phyloP scores from a whole-genome alignment of 352 stramenopile genomes.

The Phytophthora cryptogea region DNA sequence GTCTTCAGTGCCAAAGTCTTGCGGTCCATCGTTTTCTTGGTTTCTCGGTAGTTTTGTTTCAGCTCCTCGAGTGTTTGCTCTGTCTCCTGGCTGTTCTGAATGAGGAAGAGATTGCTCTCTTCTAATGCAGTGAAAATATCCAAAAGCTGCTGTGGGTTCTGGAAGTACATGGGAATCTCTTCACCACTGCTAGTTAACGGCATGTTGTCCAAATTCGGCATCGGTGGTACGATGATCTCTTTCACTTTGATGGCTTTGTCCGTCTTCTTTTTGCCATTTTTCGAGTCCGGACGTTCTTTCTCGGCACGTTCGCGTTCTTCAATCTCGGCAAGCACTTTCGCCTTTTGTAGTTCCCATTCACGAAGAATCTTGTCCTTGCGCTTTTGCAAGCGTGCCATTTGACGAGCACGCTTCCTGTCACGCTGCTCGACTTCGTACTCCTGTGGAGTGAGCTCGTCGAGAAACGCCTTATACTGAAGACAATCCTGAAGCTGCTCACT shows the following conservation, averaged over 20 bases:
- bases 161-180: slow-evolving; percentile 96
- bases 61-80: slow-evolving; percentile 95
- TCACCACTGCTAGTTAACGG: slow-evolving; percentile 81
- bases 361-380: slow-evolving; percentile 71
- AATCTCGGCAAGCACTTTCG: slow-evolving; percentile 60
- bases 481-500: slow-evolving; percentile 94
- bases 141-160: slow-evolving; percentile 91
- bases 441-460: slow-evolving; percentile 90
- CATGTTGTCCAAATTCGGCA: slow-evolving; percentile 75
- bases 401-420: slow-evolving; percentile 68
- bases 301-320: slow-evolving; percentile 68
- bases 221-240: slow-evolving; percentile 52
- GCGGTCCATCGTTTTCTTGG: slow-evolving; percentile 88
- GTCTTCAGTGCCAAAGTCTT: slow-evolving; percentile 85
- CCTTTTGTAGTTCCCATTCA: slow-evolving; percentile 68
- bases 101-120: slow-evolving; percentile 96
- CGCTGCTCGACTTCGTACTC: slow-evolving; percentile 88
- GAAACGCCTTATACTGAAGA: slow-evolving; percentile 93
- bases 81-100: slow-evolving; percentile 95
- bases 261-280: slow-evolving; percentile 46
- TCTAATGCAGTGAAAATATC: slow-evolving; percentile 94
- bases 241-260: slow-evolving; percentile 55
- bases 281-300: slow-evolving; percentile 67
- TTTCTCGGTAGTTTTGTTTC: slow-evolving; percentile 92
- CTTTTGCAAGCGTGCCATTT: slow-evolving; percentile 65